These are phyloP conservation scores for Trichosporon faecale DNA, from an alignment of 1,284 basidiomycete genomes.

Conservation along the genomic window DNA sequence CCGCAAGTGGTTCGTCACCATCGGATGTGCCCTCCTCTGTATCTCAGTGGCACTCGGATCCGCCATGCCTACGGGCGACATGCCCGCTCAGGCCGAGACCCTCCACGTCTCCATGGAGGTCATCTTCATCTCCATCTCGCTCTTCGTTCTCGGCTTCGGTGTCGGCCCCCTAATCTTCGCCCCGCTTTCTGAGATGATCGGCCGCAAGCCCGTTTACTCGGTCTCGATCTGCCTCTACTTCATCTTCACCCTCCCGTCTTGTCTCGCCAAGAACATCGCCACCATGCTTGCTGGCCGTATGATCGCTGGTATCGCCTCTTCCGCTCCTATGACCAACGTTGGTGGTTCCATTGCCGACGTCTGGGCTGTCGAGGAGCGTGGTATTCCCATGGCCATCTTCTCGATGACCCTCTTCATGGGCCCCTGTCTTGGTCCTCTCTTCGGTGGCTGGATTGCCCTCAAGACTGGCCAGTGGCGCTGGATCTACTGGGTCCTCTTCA, in stretches of 20 bases:
- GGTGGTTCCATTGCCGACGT: slow-evolving; percentile 55
- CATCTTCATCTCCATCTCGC: slow-evolving; percentile 50
- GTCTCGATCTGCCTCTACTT: slow-evolving; percentile 53
- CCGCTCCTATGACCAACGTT: slow-evolving; percentile 54
- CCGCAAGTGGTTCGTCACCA: slow-evolving; percentile 40
- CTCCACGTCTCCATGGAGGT: slow-evolving; percentile 52
- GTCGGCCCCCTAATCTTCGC: slow-evolving; percentile 52
- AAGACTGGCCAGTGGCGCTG: slow-evolving; percentile 50
- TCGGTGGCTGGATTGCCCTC: slow-evolving; percentile 49
- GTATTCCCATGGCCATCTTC: slow-evolving; percentile 54
- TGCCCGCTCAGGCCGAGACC: slow-evolving; percentile 41
- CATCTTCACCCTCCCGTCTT: slow-evolving; percentile 54
- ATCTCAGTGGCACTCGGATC: slow-evolving; percentile 51
- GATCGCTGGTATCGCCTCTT: slow-evolving; percentile 53
- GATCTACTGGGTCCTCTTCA: slow-evolving; percentile 54
- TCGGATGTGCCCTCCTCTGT: slow-evolving; percentile 36
- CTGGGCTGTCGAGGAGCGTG: slow-evolving; percentile 52
- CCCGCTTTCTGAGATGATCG: slow-evolving; percentile 49
- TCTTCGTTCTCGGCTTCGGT: slow-evolving; percentile 56
- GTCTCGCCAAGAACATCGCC: slow-evolving; percentile 52
- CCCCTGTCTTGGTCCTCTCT: slow-evolving; percentile 51
- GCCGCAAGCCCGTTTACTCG: slow-evolving; percentile 50
- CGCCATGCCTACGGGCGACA: slow-evolving; percentile 54
- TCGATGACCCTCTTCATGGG: slow-evolving; percentile 48
- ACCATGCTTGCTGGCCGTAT: slow-evolving; percentile 54